Conservation (phyloP, 169 alveolate genomes). For the Cryptosporidium felis region DNA sequence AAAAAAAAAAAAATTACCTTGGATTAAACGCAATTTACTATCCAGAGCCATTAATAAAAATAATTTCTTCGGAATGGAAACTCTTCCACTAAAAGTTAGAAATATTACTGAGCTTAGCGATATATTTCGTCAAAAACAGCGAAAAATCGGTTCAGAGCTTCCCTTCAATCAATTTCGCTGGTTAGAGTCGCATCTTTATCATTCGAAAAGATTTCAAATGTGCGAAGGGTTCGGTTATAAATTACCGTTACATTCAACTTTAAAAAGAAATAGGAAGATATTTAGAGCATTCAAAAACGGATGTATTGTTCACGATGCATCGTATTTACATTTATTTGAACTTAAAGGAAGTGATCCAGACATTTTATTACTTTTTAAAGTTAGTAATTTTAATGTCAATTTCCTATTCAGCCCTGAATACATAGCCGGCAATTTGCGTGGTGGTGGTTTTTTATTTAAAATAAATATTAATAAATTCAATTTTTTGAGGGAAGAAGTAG, state of each 20-base stretch:
- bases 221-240: constrained; percentile 67
- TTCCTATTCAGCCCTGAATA: constrained; percentile 9
- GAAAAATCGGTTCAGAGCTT: not conserved
- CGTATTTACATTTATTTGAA: constrained; percentile 51
- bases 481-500: not conserved
- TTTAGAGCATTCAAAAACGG: constrained; percentile 24
- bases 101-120: not conserved
- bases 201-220: constrained; percentile 64
- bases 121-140: not conserved
- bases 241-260: constrained; percentile 23
- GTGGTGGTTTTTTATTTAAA: constrained; percentile 37
- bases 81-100: not conserved
- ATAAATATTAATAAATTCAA: not conserved
- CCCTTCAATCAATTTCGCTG: constrained; percentile 46
- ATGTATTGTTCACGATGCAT: constrained; percentile 50
- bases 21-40: not conserved
- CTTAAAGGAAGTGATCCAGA: not conserved
- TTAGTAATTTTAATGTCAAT: constrained; percentile 16
- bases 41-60: constrained; percentile 28
- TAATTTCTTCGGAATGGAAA: constrained; percentile 24
- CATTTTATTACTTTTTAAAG: constrained; percentile 10
- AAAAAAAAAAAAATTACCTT: constrained; percentile 4
- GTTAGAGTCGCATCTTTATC: constrained; percentile 58
- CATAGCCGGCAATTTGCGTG: constrained; percentile 17
- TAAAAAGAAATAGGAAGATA: constrained; percentile 41